phyloP scores from a whole-genome alignment of 176 grass and related monocot species.

The Oryza rufipogon region DNA sequence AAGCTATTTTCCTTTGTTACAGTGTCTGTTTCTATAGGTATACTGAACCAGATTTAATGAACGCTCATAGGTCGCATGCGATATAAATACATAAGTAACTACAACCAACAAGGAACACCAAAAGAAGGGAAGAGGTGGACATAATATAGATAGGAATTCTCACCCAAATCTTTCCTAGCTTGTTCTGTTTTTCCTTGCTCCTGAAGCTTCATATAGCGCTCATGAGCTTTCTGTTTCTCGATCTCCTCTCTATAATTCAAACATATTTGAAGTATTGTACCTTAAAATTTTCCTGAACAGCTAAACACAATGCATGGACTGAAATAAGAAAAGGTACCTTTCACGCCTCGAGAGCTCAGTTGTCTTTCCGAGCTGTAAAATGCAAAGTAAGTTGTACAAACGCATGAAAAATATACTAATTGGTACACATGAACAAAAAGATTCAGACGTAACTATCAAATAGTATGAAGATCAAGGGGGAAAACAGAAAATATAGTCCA shows the following conservation, averaged over 20 bases:
- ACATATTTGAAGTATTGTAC: conserved; percentile 4
- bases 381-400: conserved; percentile 36
- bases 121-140: not conserved
- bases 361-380: conserved; percentile 70
- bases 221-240: conserved; percentile 94
- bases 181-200: conserved; percentile 99
- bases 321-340: conserved; percentile 54
- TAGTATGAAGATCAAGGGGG: not conserved
- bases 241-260: conserved; percentile 78
- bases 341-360: conserved; percentile 97
- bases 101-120: not conserved
- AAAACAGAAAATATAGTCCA: conserved; percentile 1
- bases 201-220: conserved; percentile 99
- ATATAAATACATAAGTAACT: conserved; percentile 13
- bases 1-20: not conserved
- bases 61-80: not conserved
- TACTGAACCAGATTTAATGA: conserved; percentile 4
- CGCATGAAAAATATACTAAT: conserved; percentile 12
- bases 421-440: conserved; percentile 5
- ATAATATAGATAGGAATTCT: conserved; percentile 45
- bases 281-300: not conserved
- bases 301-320: not conserved
- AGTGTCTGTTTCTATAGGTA: not conserved
- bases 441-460: conserved; percentile 31
- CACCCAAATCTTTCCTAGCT: conserved; percentile 93